Percentiles rank a stretch among this genome's conserved stretches.
Conservation (phyloP, 306 rosid species). For the Gastrolobium bilobum region DNA sequence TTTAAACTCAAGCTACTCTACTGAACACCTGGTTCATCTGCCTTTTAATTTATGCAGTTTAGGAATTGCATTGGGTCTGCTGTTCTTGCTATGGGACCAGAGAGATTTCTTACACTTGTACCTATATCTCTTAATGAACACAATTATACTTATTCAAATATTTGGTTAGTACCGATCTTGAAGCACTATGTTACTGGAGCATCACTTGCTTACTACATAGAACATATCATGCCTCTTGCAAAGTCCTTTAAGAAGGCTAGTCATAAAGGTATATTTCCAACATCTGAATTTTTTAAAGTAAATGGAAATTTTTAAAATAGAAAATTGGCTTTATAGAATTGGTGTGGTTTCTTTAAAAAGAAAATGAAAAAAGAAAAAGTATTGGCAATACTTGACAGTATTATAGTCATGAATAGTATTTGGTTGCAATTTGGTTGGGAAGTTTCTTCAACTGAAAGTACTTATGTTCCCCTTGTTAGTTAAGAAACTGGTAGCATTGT, state of each 20-base stretch:
- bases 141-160: slow-evolving; percentile 62
- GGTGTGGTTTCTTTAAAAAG: too few species aligned
- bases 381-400: too few species aligned
- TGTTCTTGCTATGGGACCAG: slow-evolving; percentile 88
- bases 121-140: slow-evolving; percentile 73
- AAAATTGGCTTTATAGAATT: too few species aligned
- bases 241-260: slow-evolving; percentile 80
- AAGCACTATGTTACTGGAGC: slow-evolving; percentile 76
- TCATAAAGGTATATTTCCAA: slow-evolving; percentile 66
- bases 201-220: slow-evolving; percentile 79
- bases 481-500: background rate
- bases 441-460: background rate
- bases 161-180: slow-evolving; percentile 87
- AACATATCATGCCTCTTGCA: slow-evolving; percentile 85
- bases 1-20: slow-evolving; percentile 19
- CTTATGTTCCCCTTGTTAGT: background rate
- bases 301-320: too few species aligned
- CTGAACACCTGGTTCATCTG: slow-evolving; percentile 37
- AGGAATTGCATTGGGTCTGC: slow-evolving; percentile 87
- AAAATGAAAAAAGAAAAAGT: too few species aligned
- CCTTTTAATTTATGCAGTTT: slow-evolving; percentile 64
- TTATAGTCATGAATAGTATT: too few species aligned
- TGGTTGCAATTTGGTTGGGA: background rate
- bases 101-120: slow-evolving; percentile 70
- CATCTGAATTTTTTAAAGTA: too few species aligned